A percentile compares a stretch with the other conserved stretches of the same genome.
Conservation (phyloP, 352 stramenopile species). For the Pythium rishiriense region DNA sequence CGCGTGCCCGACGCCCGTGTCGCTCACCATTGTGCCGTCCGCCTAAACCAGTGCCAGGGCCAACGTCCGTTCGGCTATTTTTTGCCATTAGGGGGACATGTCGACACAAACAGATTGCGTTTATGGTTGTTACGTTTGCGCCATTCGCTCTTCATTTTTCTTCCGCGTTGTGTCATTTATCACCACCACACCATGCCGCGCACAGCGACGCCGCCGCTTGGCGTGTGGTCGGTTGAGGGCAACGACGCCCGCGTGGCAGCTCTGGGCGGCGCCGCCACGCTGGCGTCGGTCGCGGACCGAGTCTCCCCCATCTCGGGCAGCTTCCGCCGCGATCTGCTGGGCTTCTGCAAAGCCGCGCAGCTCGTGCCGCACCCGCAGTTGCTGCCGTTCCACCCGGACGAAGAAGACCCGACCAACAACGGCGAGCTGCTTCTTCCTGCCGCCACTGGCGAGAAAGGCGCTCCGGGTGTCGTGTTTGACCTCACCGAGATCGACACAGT, state of each 20-base stretch:
- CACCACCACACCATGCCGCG: slow-evolving; percentile 23
- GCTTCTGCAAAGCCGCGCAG: slow-evolving; percentile 53
- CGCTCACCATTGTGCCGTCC: slow-evolving; percentile 27
- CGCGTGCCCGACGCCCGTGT: slow-evolving; percentile 42
- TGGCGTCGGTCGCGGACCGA: slow-evolving; percentile 14
- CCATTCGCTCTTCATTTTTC: not conserved
- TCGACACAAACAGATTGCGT: not conserved
- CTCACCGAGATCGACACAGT: slow-evolving; percentile 61
- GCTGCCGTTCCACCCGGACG: slow-evolving; percentile 55
- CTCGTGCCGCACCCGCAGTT: slow-evolving; percentile 68
- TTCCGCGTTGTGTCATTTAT: not conserved
- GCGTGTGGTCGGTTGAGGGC: slow-evolving; percentile 49
- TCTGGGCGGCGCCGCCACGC: slow-evolving; percentile 17
- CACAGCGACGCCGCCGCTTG: slow-evolving; percentile 6
- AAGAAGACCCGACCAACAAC: slow-evolving; percentile 53
- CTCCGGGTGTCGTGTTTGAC: slow-evolving; percentile 39
- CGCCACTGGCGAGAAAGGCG: not conserved
- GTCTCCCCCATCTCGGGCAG: slow-evolving; percentile 26
- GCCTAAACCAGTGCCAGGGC: slow-evolving; percentile 1
- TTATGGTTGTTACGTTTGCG: not conserved
- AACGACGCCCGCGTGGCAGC: slow-evolving; percentile 40
- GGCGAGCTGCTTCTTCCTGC: slow-evolving; percentile 16
- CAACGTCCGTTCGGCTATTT: slow-evolving; percentile 9
- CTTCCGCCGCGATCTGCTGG: slow-evolving; percentile 64
- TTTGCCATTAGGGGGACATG: not conserved